Evolutionary conservation across 1,284 basidiomycete genomes (phyloP).

Genomic region (Trametes versicolor): DNA sequence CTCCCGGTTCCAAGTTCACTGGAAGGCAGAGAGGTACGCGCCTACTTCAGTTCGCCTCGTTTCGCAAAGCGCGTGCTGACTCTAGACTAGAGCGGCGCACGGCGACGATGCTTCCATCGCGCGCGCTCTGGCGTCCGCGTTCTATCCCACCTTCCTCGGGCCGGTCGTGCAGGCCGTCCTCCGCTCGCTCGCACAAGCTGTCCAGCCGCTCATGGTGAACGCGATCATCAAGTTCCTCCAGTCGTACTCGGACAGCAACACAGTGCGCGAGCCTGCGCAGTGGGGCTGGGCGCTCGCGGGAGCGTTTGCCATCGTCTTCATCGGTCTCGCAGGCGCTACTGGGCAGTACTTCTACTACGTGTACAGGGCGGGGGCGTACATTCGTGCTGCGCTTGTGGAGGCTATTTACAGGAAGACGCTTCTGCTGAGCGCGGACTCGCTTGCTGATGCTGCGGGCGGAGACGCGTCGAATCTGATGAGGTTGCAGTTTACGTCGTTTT

Average conservation of each 20-base stretch:
- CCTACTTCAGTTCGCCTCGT: not conserved
- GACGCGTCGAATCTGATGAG: slow-evolving; percentile 17
- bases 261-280: slow-evolving; percentile 5
- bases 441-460: slow-evolving; percentile 13
- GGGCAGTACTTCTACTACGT: slow-evolving; percentile 19
- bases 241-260: slow-evolving; percentile 1
- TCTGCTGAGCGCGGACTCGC: slow-evolving; percentile 8
- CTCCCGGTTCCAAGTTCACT: slow-evolving; percentile 6
- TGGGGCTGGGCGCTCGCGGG: slow-evolving; percentile 15
- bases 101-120: slow-evolving; percentile 10
- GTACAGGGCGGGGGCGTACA: slow-evolving; percentile 9
- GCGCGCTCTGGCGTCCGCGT: slow-evolving; percentile 5
- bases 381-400: slow-evolving; percentile 12
- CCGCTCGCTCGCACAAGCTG: slow-evolving; percentile 15
- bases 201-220: slow-evolving; percentile 14
- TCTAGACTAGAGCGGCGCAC: not conserved
- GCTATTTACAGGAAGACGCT: slow-evolving; percentile 17
- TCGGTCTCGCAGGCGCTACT: slow-evolving; percentile 12
- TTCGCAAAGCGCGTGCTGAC: not conserved
- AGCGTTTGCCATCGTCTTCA: slow-evolving; percentile 14
- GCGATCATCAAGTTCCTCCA: slow-evolving; percentile 16
- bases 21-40: slow-evolving; percentile 6
- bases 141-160: slow-evolving; percentile 7
- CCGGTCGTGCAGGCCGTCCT: slow-evolving; percentile 6
- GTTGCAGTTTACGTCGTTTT: not conserved